Evolutionary conservation across 208 protist species (phyloP).

Genomic region (Trichomonas vaginalis): DNA sequence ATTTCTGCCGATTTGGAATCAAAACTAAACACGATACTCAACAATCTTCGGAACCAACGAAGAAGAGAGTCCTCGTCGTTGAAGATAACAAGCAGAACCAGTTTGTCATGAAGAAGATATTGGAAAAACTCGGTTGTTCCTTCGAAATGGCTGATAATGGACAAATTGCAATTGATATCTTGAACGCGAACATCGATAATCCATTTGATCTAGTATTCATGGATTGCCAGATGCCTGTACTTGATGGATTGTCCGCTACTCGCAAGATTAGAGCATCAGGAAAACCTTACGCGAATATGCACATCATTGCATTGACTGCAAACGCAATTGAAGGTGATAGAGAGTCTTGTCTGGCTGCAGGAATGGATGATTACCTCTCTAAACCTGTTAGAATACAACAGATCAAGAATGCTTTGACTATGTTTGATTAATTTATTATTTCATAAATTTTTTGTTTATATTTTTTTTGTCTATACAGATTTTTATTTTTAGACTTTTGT

Average conservation of each 20-base stretch:
- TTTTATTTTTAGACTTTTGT: neutral
- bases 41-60: neutral
- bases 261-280: neutral
- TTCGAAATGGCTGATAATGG: conserved; percentile 15
- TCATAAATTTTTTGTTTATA: neutral
- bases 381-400: conserved; percentile 27
- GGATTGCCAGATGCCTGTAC: conserved; percentile 34
- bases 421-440: neutral
- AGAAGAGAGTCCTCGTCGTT: neutral
- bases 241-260: conserved; percentile 31
- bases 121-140: neutral
- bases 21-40: neutral
- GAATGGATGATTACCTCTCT: conserved; percentile 35
- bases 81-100: conserved; percentile 15
- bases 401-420: neutral
- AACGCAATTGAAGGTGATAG: conserved; percentile 23
- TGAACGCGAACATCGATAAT: neutral
- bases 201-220: conserved; percentile 24
- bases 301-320: conserved; percentile 34
- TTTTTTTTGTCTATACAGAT: neutral
- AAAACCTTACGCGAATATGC: neutral
- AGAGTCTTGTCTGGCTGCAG: conserved; percentile 21
- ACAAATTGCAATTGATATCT: neutral
- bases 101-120: neutral
- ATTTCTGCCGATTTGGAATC: neutral